phyloP scores from a whole-genome alignment of 129 eudicot species.

The Deinandra increscens region DNA sequence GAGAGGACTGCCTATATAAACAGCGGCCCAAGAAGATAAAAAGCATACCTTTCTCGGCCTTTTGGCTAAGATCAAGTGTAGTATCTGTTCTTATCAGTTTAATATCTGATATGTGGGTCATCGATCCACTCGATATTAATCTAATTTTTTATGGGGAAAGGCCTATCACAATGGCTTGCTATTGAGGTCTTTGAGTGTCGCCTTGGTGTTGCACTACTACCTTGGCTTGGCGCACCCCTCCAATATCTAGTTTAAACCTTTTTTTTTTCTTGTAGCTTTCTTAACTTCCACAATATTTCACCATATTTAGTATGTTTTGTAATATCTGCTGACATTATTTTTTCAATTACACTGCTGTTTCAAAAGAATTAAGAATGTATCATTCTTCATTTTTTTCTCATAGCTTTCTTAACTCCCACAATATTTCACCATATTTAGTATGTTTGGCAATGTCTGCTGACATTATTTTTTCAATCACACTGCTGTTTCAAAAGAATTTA shows the following conservation, averaged over 20 bases:
- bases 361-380: no score
- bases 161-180: slow-evolving; percentile 24
- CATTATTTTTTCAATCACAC: no score
- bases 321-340: no score
- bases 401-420: no score
- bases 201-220: slow-evolving; percentile 25
- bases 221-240: neutral
- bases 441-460: no score
- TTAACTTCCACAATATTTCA: no score
- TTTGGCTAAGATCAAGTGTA: slow-evolving; percentile 84
- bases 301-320: no score
- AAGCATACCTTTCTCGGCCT: slow-evolving; percentile 83
- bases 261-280: no score
- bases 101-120: slow-evolving; percentile 36
- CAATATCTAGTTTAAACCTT: slow-evolving; percentile 6
- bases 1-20: neutral
- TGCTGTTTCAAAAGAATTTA: no score
- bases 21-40: neutral
- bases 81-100: slow-evolving; percentile 79
- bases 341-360: no score
- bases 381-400: no score
- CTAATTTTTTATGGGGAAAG: slow-evolving; percentile 21
- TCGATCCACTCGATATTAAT: slow-evolving; percentile 32
- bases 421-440: no score
- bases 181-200: slow-evolving; percentile 13